Percentiles rank a stretch among this genome's conserved stretches.
Conservation (phyloP, 768 basidiomycete genomes). For the Lactifluus rugatus region DNA sequence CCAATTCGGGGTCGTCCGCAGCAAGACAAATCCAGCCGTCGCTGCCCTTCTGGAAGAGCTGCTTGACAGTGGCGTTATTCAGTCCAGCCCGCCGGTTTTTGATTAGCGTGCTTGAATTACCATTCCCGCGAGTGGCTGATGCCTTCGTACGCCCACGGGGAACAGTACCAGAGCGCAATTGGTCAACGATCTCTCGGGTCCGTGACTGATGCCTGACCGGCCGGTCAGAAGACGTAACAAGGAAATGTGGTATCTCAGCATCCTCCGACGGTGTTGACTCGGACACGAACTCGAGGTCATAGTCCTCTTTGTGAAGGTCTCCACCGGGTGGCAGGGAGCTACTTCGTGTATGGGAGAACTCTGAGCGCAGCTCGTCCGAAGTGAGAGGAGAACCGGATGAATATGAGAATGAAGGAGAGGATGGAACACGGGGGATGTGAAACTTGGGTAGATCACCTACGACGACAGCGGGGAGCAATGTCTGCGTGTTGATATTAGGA, state of each 20-base stretch:
- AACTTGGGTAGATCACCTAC: conserved; percentile 7
- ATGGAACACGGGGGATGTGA: conserved; percentile 17
- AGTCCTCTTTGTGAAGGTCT: conserved; percentile 43
- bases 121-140: not conserved
- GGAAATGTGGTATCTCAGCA: conserved; percentile 28
- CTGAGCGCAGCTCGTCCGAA: conserved; percentile 22
- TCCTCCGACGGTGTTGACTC: conserved; percentile 20
- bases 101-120: not conserved
- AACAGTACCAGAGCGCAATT: conserved; percentile 33
- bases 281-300: conserved; percentile 39
- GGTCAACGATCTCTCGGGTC: conserved; percentile 52
- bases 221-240: conserved; percentile 25
- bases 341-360: conserved; percentile 24
- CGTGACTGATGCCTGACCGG: conserved; percentile 39
- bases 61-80: conserved; percentile 15
- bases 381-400: conserved; percentile 39
- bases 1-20: conserved; percentile 4
- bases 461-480: not conserved
- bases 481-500: not conserved
- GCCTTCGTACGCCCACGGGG: conserved; percentile 20
- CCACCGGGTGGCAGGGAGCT: conserved; percentile 29
- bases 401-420: conserved; percentile 27
- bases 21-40: conserved; percentile 20
- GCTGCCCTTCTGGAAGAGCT: conserved; percentile 17
- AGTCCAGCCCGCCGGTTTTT: conserved; percentile 6